A percentile compares a stretch with the other conserved stretches of the same genome.
These are phyloP conservation scores for Wickerhamiella bombiphila DNA, from an alignment of 805 yeast species.

Conservation along the genomic window DNA sequence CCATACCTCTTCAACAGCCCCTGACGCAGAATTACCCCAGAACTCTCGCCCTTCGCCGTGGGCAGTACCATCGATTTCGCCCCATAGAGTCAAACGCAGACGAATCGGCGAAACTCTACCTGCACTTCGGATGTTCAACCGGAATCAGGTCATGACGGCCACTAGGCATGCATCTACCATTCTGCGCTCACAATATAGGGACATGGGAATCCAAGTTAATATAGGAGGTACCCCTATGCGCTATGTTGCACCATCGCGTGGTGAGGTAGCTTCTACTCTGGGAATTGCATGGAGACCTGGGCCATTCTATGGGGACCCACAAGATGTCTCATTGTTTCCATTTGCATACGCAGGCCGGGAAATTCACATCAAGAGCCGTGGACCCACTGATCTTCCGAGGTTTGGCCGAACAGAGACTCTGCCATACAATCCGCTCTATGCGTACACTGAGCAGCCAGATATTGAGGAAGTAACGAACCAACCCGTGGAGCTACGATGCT, in stretches of 20 bases:
- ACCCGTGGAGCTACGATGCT: constrained; percentile 5
- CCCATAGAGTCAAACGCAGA: too few relatives aligned
- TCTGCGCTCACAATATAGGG: constrained; percentile 1
- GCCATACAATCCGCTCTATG: constrained; percentile 4
- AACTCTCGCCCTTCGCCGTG: too few relatives aligned
- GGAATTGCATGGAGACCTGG: constrained; percentile 35
- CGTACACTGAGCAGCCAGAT: constrained; percentile 3
- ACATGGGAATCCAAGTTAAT: not conserved
- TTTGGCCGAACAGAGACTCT: constrained; percentile 17
- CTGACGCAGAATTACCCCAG: too few relatives aligned
- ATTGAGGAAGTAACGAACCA: not conserved
- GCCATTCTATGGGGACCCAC: constrained; percentile 45
- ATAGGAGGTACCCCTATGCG: not conserved
- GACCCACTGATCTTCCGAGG: constrained; percentile 23
- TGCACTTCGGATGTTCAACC: too few relatives aligned
- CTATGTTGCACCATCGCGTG: constrained; percentile 14
- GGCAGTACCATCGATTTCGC: too few relatives aligned
- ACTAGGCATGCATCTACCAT: constrained; percentile 4
- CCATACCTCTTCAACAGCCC: too few relatives aligned
- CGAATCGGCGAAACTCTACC: too few relatives aligned
- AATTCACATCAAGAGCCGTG: constrained; percentile 33
- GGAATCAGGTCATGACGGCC: not conserved
- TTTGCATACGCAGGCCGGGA: constrained; percentile 55
- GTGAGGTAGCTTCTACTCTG: constrained; percentile 33
- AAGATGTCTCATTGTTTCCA: constrained; percentile 40